Conservation (phyloP, 1,284 basidiomycete species). For the Coniophora puteana region DNA sequence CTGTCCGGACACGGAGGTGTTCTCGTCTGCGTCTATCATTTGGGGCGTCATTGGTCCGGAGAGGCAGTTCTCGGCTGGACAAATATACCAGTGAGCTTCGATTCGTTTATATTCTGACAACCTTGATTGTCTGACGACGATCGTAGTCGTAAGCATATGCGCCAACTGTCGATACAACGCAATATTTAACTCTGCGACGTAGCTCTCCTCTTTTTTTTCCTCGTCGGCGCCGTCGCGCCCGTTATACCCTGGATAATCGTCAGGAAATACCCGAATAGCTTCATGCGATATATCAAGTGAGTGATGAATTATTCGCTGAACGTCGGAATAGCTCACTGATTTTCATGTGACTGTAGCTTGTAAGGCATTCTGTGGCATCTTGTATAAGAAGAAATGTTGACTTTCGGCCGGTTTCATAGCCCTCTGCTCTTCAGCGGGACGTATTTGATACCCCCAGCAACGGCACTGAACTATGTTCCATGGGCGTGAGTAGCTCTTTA, state of each 20-base stretch:
- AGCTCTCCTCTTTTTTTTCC: constrained; percentile 44
- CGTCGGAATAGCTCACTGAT: not conserved
- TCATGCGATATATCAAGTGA: constrained; percentile 45
- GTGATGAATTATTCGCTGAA: constrained; percentile 6
- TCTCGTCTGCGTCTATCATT: constrained; percentile 35
- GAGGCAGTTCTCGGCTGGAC: constrained; percentile 34
- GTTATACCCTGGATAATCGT: constrained; percentile 38
- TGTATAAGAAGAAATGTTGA: not conserved
- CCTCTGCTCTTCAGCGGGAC: constrained; percentile 33
- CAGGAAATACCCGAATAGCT: constrained; percentile 40
- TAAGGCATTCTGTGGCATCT: constrained; percentile 10
- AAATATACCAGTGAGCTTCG: constrained; percentile 27
- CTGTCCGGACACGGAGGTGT: constrained; percentile 33
- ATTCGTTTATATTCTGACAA: not conserved
- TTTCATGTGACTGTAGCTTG: constrained; percentile 16
- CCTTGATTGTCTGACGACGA: not conserved
- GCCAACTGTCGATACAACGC: too few relatives aligned
- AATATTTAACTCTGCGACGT: not conserved
- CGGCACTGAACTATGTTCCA: constrained; percentile 39
- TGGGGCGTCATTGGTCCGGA: constrained; percentile 37
- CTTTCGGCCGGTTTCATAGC: constrained; percentile 10
- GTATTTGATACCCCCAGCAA: constrained; percentile 34
- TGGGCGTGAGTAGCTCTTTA: constrained; percentile 30
- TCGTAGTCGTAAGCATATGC: constrained; percentile 3
- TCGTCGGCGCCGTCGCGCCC: constrained; percentile 41